Base-by-base conservation (phyloP, 305 asterid genomes). In the Rubia peregrina region DNA sequence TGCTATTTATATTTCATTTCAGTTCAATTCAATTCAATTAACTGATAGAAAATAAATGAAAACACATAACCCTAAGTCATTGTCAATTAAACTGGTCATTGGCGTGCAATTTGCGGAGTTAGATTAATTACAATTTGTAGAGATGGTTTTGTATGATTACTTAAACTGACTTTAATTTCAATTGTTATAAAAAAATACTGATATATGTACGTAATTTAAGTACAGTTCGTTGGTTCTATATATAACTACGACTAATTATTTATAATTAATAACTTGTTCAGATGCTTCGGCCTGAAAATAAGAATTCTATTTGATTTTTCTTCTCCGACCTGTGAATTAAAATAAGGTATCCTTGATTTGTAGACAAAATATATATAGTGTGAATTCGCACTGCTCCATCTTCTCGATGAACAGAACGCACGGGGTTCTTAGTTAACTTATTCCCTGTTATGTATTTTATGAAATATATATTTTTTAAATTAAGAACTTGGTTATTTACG, bases 81-180 rank as follows among this genome's bases (percentile, higher is more conserved):
- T 8, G 61, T 49, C 33, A 49, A 68, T 68, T 49, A 9, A 17
- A 68, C 62, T 68, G 63, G 4, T 68, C 62, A 44, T 68, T 68
- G 51, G 63, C 72, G 62, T 68, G 19, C 60, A 36, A 51, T 49
- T 9, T 49, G 46, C 13, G 63, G 49, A 4, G 48, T 51, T 33
- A 33, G 5, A 62, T 62, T 36, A 41, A 14, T 40, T 22, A 67
- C 71, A 44, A 10, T 40, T 10, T 11, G 17, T 9, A n/a, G n/a
- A 46, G 4, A 46, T 5, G 56, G 21, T 49, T 14, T 49, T 49
- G 56, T 49, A 14, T 49, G 56, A 16, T 49, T 49, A 49, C 13
- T 9, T 10, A 56, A 19, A 56, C 13, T 56, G 30, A 56, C 30
- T n/a, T 17, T n/a, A n/a, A 55, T 48, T 12, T 13, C 53, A 48